Conservation (phyloP, 768 basidiomycete species). For the Mycena latifolia region DNA sequence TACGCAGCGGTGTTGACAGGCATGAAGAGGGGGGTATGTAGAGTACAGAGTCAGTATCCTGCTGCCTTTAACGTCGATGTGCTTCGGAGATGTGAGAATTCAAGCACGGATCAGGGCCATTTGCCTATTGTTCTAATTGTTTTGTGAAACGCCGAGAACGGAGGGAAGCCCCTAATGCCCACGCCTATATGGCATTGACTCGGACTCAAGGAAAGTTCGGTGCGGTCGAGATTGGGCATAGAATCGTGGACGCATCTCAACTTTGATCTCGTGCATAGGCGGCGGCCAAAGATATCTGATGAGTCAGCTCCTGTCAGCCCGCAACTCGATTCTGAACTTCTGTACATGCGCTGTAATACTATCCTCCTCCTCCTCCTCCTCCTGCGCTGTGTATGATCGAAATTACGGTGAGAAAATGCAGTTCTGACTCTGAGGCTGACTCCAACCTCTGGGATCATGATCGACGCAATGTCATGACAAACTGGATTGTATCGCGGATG, state of each 20-base stretch:
- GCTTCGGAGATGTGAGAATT: conserved; percentile 33
- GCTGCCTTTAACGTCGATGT: conserved; percentile 31
- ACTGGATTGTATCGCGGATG: not conserved
- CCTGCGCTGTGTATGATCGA: too few relatives aligned
- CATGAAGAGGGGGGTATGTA: conserved; percentile 42
- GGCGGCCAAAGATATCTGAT: conserved; percentile 15
- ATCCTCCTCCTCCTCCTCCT: too few relatives aligned
- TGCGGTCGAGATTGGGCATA: conserved; percentile 5
- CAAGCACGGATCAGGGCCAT: conserved; percentile 27
- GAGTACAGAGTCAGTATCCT: not conserved
- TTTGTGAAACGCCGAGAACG: conserved; percentile 28
- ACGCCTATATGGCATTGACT: conserved; percentile 24
- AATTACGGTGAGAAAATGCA: not conserved
- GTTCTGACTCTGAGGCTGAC: too few relatives aligned
- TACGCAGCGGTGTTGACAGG: conserved; percentile 65
- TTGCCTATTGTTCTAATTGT: conserved; percentile 42
- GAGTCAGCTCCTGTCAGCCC: too few relatives aligned
- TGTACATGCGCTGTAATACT: too few relatives aligned
- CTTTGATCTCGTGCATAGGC: not conserved
- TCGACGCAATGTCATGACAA: not conserved
- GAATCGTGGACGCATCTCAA: conserved; percentile 20
- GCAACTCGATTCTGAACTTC: too few relatives aligned
- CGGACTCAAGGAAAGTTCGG: conserved; percentile 26
- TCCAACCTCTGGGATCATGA: not conserved
- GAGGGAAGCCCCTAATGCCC: conserved; percentile 21